Evolutionary conservation across 2,329 filamentous ascomycete genomes (phyloP).

Genomic region (Talaromyces sp.): DNA sequence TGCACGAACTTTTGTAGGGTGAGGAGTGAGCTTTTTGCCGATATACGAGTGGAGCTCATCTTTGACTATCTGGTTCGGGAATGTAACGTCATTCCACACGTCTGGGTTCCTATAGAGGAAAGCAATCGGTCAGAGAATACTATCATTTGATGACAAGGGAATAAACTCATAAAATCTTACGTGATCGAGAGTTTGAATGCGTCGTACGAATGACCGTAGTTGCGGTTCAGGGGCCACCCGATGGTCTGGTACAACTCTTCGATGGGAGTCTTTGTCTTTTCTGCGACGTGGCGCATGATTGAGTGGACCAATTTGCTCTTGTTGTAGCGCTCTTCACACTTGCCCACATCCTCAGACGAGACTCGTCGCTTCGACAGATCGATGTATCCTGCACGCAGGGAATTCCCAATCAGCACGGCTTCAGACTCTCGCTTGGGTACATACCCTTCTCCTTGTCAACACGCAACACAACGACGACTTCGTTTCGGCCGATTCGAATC

Average conservation of each 20-base stretch:
- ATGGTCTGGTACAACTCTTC: conserved; percentile 91
- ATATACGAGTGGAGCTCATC: conserved; percentile 94
- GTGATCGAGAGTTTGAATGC: conserved; percentile 99
- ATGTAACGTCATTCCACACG: conserved; percentile 89
- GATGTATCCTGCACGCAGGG: conserved; percentile 66
- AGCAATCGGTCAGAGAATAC: conserved; percentile 4
- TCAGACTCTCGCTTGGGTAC: neutral
- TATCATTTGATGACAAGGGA: conserved; percentile 1
- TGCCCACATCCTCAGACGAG: conserved; percentile 93
- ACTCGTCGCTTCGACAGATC: conserved; percentile 98
- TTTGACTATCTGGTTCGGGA: conserved; percentile 77
- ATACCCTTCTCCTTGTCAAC: conserved; percentile 98
- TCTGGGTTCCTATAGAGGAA: conserved; percentile 67
- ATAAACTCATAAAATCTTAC: conserved; percentile 44
- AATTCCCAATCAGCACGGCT: conserved; percentile 1
- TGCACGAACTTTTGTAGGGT: conserved; percentile 97
- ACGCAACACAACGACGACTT: conserved; percentile 96
- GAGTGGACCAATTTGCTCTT: conserved; percentile 99
- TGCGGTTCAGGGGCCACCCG: conserved; percentile 95
- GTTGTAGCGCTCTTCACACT: conserved; percentile 99
- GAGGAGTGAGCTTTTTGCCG: conserved; percentile 90
- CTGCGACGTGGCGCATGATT: conserved; percentile 97
- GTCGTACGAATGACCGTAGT: conserved; percentile 93
- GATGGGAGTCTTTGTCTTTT: conserved; percentile 93
- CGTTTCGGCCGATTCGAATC: conserved; percentile 94